Evolutionary conservation across 1,284 basidiomycete species (phyloP).

Genomic region (Sanghuangporus weigelae): DNA sequence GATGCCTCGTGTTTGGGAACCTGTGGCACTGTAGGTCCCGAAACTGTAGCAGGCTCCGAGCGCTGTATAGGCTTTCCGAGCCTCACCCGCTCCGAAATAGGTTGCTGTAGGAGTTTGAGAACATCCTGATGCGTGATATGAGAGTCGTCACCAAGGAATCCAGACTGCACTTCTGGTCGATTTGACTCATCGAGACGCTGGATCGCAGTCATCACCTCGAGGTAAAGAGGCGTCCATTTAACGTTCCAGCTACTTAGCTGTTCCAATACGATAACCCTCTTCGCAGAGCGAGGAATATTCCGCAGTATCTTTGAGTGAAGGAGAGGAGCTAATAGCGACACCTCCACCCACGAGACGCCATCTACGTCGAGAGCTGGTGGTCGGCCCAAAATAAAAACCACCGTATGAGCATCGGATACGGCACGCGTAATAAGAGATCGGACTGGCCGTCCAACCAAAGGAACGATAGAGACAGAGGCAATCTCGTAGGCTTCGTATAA

Average conservation of each 20-base stretch:
- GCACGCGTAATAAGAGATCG: slow-evolving; percentile 42
- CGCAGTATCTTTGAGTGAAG: slow-evolving; percentile 58
- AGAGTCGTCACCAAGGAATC: slow-evolving; percentile 49
- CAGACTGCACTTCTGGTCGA: slow-evolving; percentile 54
- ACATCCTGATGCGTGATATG: slow-evolving; percentile 43
- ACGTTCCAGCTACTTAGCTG: slow-evolving; percentile 70
- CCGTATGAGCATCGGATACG: slow-evolving; percentile 51
- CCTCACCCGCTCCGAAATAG: slow-evolving; percentile 38
- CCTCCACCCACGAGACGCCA: slow-evolving; percentile 59
- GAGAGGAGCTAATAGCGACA: slow-evolving; percentile 76
- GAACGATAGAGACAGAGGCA: slow-evolving; percentile 57
- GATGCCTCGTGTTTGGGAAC: slow-evolving; percentile 87
- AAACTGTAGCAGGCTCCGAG: background rate
- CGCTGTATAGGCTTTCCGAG: slow-evolving; percentile 32
- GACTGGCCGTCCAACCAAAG: slow-evolving; percentile 57
- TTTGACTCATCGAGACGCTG: slow-evolving; percentile 52
- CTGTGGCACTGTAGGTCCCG: slow-evolving; percentile 39
- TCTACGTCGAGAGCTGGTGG: slow-evolving; percentile 43
- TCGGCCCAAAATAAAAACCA: slow-evolving; percentile 69
- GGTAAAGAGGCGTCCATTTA: slow-evolving; percentile 86
- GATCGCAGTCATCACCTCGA: slow-evolving; percentile 75
- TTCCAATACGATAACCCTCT: slow-evolving; percentile 82
- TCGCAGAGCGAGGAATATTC: slow-evolving; percentile 59
- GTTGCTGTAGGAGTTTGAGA: slow-evolving; percentile 41
- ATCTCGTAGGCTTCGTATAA: slow-evolving; percentile 57